These are phyloP conservation scores for Bothriochloa decipiens DNA, from an alignment of 176 grass and related monocot genomes.

Conservation along the genomic window DNA sequence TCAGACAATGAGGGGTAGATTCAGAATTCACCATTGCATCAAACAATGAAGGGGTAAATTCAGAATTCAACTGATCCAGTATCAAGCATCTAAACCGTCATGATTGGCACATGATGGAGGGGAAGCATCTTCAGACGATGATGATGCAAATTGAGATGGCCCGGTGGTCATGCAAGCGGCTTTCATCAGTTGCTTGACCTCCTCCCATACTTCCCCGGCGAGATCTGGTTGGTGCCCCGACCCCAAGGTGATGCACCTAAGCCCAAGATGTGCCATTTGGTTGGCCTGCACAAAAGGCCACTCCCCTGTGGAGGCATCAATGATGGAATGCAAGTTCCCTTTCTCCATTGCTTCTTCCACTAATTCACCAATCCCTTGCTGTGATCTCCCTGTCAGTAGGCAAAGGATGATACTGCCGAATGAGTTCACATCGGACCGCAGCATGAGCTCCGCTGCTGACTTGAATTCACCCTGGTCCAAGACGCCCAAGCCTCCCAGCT, in stretches of 20 bases:
- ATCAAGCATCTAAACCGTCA: background rate
- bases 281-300: slow-evolving; percentile 82
- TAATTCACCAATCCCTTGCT: slow-evolving; percentile 44
- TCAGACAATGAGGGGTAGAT: background rate
- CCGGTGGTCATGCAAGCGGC: slow-evolving; percentile 32
- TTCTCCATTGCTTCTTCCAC: slow-evolving; percentile 69
- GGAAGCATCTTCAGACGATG: slow-evolving; percentile 14
- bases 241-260: slow-evolving; percentile 57
- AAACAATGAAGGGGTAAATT: slow-evolving; percentile 20
- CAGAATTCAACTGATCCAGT: background rate
- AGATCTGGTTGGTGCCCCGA: slow-evolving; percentile 59
- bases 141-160: slow-evolving; percentile 2
- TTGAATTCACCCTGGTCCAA: slow-evolving; percentile 68
- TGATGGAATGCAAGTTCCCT: slow-evolving; percentile 49
- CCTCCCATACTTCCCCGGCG: slow-evolving; percentile 50
- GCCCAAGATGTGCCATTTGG: slow-evolving; percentile 67
- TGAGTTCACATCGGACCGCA: slow-evolving; percentile 67
- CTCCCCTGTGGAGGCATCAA: slow-evolving; percentile 64
- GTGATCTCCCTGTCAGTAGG: slow-evolving; percentile 67
- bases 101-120: slow-evolving; percentile 33
- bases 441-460: slow-evolving; percentile 53
- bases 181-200: slow-evolving; percentile 59
- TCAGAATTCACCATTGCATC: background rate
- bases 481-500: slow-evolving; percentile 65
- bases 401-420: slow-evolving; percentile 78